phyloP scores from a whole-genome alignment of 331 rosid genomes.

The Acacia pycnantha region DNA sequence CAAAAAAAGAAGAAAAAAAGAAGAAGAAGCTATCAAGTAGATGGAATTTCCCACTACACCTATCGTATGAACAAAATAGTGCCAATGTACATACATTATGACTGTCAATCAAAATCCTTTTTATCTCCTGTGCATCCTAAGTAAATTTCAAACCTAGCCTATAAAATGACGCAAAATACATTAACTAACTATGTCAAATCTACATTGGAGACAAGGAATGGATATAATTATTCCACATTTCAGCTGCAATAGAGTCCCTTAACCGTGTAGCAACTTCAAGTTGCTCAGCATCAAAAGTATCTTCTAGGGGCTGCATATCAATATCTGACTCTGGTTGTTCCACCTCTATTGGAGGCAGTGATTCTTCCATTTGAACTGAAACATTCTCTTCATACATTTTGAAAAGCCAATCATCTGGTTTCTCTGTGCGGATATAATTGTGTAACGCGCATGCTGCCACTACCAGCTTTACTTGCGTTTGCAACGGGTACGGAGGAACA shows the following conservation, averaged over 20 bases:
- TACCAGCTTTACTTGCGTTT: constrained; percentile 84
- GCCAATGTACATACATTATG: constrained; percentile 33
- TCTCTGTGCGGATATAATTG: constrained; percentile 73
- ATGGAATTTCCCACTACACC: constrained; percentile 8
- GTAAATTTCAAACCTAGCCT: constrained; percentile 33
- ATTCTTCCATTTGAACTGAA: constrained; percentile 43
- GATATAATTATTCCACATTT: constrained; percentile 73
- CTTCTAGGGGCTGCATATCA: constrained; percentile 38
- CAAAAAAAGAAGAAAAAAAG: too few species aligned
- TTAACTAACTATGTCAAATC: constrained; percentile 13
- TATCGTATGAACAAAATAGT: constrained; percentile 35
- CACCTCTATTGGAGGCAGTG: constrained; percentile 42
- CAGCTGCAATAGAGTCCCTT: constrained; percentile 68
- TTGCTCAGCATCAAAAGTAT: constrained; percentile 49
- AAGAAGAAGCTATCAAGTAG: neutral
- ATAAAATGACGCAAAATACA: constrained; percentile 19
- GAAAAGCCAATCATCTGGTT: constrained; percentile 76
- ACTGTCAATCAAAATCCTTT: constrained; percentile 1
- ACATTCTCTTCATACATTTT: constrained; percentile 54
- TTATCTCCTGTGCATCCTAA: constrained; percentile 15
- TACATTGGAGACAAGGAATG: constrained; percentile 53
- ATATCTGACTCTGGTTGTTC: constrained; percentile 35
- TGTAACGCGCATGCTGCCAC: constrained; percentile 83
- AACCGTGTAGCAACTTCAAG: constrained; percentile 44
- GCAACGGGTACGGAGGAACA: constrained; percentile 84